These are phyloP conservation scores for Pichia nanzhaoensis DNA, from an alignment of 805 yeast species.

Conservation along the genomic window DNA sequence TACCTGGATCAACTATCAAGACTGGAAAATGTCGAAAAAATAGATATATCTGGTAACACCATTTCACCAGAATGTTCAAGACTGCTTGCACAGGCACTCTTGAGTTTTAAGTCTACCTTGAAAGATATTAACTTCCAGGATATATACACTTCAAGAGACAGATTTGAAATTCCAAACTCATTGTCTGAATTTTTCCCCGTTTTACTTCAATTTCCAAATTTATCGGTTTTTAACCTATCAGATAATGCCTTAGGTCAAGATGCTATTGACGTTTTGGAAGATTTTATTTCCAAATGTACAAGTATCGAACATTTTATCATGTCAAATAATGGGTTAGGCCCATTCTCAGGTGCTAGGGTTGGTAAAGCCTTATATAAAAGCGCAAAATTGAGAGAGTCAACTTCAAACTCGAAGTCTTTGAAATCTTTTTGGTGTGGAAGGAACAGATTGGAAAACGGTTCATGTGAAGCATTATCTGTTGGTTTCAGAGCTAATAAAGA, in stretches of 20 bases:
- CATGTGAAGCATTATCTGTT: constrained; percentile 74
- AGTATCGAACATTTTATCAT: constrained; percentile 80
- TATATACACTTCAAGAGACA: constrained; percentile 88
- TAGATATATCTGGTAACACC: constrained; percentile 90
- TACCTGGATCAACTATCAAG: constrained; percentile 49
- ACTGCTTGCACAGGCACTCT: constrained; percentile 53
- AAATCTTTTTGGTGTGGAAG: constrained; percentile 94
- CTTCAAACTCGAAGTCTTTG: constrained; percentile 39
- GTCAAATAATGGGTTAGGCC: constrained; percentile 97
- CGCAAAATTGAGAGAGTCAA: constrained; percentile 41
- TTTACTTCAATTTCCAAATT: constrained; percentile 57
- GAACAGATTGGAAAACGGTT: constrained; percentile 94
- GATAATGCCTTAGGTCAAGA: constrained; percentile 98
- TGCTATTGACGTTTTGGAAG: constrained; percentile 84
- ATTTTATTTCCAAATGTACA: constrained; percentile 64
- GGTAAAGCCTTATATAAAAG: constrained; percentile 78
- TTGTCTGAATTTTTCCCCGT: constrained; percentile 68
- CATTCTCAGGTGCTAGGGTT: constrained; percentile 91
- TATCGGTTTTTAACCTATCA: constrained; percentile 72
- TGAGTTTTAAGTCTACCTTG: constrained; percentile 37
- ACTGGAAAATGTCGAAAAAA: constrained; percentile 36
- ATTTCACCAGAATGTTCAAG: constrained; percentile 86
- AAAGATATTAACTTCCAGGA: constrained; percentile 81
- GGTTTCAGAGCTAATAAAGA: constrained; percentile 73
- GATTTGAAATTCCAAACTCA: constrained; percentile 88